A percentile compares a stretch with the other conserved stretches of the same genome.
These are phyloP conservation scores for Tritrichomonas foetus DNA, from an alignment of 208 protist genomes.

Conservation along the genomic window DNA sequence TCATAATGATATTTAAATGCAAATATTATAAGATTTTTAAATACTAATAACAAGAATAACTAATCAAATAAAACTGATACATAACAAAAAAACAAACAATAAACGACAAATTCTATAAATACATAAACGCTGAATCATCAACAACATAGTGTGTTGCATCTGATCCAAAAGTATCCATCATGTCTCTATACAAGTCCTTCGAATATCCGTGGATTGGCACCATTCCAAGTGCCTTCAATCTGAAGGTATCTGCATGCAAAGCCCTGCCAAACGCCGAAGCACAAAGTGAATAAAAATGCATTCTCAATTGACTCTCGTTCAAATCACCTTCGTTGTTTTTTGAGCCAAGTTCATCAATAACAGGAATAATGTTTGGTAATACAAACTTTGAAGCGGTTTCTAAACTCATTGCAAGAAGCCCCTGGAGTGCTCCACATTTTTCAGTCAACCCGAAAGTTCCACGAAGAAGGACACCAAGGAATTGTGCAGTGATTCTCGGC, in stretches of 20 bases:
- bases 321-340: neutral
- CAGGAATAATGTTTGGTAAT: neutral
- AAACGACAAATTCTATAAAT: neutral
- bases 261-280: neutral
- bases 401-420: neutral
- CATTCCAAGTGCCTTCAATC: neutral
- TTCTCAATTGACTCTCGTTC: neutral
- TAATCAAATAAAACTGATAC: too few relatives aligned
- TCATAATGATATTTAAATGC: too few relatives aligned
- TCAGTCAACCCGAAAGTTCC: neutral
- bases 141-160: neutral
- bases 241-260: neutral
- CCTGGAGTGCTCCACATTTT: neutral
- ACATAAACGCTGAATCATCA: neutral
- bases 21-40: too few relatives aligned
- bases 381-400: neutral
- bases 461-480: neutral
- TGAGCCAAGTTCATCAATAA: neutral
- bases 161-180: neutral
- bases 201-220: neutral
- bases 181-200: neutral
- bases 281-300: neutral
- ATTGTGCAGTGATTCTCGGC: neutral
- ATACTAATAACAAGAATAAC: too few relatives aligned
- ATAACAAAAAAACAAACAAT: too few relatives aligned